Percentiles rank a stretch among this genome's conserved stretches.
Conservation (phyloP, 2,329 filamentous ascomycete species). For the Penicillium sp. region DNA sequence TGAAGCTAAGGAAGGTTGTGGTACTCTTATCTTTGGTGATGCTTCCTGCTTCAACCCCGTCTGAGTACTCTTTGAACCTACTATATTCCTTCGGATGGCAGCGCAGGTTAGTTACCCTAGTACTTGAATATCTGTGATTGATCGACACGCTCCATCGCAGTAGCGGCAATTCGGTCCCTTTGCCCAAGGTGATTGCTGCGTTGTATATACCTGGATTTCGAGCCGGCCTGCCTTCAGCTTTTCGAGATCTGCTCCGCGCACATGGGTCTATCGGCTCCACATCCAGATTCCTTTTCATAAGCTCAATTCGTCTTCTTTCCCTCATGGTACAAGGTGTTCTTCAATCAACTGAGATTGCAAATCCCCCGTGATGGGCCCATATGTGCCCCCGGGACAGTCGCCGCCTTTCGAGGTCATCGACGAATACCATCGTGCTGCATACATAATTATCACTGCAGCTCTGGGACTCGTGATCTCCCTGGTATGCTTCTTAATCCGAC, state of each 20-base stretch:
- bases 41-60: neutral
- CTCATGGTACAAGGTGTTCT: neutral
- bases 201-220: neutral
- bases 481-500: slow-evolving; percentile 39
- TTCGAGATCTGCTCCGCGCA: neutral
- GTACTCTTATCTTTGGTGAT: neutral
- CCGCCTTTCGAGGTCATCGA: slow-evolving; percentile 46
- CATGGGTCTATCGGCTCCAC: slow-evolving; percentile 2
- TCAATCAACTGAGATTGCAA: neutral
- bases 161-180: neutral
- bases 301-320: neutral
- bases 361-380: slow-evolving; percentile 29
- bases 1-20: too few species aligned
- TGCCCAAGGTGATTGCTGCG: neutral
- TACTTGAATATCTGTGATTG: neutral
- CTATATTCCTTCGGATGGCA: neutral
- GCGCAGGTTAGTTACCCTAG: neutral
- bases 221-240: neutral
- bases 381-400: slow-evolving; percentile 39
- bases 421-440: slow-evolving; percentile 43
- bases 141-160: neutral
- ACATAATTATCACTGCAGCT: slow-evolving; percentile 43
- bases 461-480: slow-evolving; percentile 43
- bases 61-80: neutral
- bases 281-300: slow-evolving; percentile 4